A percentile compares a stretch with the other conserved stretches of the same genome.
Evolutionary conservation across 2,329 filamentous ascomycete genomes (phyloP).

Genomic region (Paracorniculantispora psalliotae): DNA sequence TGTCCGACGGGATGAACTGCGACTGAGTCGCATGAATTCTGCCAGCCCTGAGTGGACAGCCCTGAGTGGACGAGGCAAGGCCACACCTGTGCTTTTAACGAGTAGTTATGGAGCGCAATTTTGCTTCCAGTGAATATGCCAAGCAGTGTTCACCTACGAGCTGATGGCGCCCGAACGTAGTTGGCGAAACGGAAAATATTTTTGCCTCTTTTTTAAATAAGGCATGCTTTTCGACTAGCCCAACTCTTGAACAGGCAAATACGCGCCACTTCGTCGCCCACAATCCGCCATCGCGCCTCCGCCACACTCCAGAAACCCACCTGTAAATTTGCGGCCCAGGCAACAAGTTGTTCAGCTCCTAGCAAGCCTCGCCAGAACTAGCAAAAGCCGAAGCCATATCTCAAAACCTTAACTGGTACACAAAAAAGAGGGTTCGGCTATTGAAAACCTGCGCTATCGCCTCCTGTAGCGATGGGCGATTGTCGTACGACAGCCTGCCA

Average conservation of each 20-base stretch:
- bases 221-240: not conserved
- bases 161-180: not conserved
- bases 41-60: slow-evolving; percentile 1
- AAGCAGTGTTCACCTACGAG: not conserved
- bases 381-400: slow-evolving; percentile 7
- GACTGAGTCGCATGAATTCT: slow-evolving; percentile 7
- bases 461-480: not conserved
- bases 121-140: not conserved
- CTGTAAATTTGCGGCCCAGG: not conserved
- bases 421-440: slow-evolving; percentile 2
- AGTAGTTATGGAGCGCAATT: too few species aligned
- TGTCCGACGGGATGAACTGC: not conserved
- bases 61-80: too few species aligned
- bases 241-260: not conserved
- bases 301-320: not conserved
- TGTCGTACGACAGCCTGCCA: not conserved
- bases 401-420: not conserved
- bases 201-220: not conserved
- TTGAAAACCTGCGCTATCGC: not conserved
- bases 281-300: not conserved
- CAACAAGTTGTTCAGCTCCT: too few species aligned
- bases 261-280: not conserved
- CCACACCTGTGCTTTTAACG: too few species aligned
- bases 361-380: not conserved
- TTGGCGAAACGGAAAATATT: not conserved